A percentile compares a stretch with the other conserved stretches of the same genome.
These are phyloP conservation scores for Monosporascus sp. DNA, from an alignment of 2,329 filamentous ascomycete species.

Conservation along the genomic window DNA sequence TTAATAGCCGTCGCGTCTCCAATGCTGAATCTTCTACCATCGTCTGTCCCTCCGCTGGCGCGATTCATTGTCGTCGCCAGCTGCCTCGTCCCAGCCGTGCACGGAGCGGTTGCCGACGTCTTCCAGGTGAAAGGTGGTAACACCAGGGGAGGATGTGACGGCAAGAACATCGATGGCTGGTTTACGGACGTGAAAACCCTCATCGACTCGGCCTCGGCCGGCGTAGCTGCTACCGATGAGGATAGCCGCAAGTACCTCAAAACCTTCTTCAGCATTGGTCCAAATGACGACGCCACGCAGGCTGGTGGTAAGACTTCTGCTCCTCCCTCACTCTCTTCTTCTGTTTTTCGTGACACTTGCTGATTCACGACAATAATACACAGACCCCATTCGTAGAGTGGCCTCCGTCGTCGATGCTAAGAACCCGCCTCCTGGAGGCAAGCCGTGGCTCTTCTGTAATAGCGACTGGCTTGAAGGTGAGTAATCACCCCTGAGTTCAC, in stretches of 20 bases:
- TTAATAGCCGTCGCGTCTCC: neutral
- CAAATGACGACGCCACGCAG: constrained; percentile 1
- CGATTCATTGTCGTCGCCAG: neutral
- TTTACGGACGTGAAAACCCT: constrained; percentile 5
- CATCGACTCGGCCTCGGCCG: constrained; percentile 1
- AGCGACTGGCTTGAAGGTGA: constrained; percentile 6
- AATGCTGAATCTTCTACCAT: neutral
- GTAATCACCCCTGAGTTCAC: neutral
- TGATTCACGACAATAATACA: neutral
- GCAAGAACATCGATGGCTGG: constrained; percentile 4
- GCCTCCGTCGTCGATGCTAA: neutral
- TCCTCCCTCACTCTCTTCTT: neutral
- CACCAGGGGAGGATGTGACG: constrained; percentile 5
- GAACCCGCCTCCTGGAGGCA: constrained; percentile 1
- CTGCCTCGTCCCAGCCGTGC: neutral
- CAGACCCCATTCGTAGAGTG: constrained; percentile 3
- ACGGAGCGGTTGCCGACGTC: constrained; percentile 1
- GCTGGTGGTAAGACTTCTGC: constrained; percentile 1
- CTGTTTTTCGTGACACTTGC: neutral
- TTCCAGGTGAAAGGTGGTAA: constrained; percentile 5
- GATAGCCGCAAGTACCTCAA: constrained; percentile 7
- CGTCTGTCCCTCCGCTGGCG: neutral
- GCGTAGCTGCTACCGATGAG: constrained; percentile 4
- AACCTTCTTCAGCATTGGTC: constrained; percentile 6
- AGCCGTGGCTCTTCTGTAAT: constrained; percentile 7